A percentile compares a stretch with the other conserved stretches of the same genome.
These are phyloP conservation scores for Fusarium caatingaense DNA, from an alignment of 2,329 filamentous ascomycete species.

Conservation along the genomic window DNA sequence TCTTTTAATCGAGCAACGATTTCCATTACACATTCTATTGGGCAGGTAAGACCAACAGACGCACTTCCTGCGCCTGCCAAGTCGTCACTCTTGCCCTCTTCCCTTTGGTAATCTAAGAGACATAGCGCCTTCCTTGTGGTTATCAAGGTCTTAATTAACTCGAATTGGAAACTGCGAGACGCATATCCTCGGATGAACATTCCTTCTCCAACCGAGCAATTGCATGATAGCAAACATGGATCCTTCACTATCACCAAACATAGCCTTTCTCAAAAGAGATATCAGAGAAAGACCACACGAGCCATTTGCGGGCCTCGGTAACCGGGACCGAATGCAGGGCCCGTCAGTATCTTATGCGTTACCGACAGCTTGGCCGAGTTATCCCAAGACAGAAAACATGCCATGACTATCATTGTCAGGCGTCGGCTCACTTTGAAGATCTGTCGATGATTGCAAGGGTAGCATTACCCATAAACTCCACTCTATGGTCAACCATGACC, in stretches of 20 bases:
- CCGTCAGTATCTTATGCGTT: background rate
- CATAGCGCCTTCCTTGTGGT: background rate
- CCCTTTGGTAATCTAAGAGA: background rate
- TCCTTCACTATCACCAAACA: background rate
- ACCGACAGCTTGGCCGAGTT: background rate
- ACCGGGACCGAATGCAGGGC: background rate
- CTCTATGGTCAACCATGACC: background rate
- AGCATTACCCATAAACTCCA: background rate
- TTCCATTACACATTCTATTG: slow-evolving; percentile 7
- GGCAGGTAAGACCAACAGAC: background rate
- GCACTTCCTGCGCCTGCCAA: background rate
- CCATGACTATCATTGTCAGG: background rate
- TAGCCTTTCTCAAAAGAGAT: background rate
- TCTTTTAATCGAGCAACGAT: slow-evolving; percentile 21
- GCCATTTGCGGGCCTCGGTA: background rate
- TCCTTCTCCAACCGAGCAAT: background rate
- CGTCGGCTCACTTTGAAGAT: background rate
- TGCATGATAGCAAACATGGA: background rate
- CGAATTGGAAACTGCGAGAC: background rate
- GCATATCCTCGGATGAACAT: background rate
- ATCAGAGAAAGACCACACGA: background rate
- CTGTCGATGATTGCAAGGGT: background rate
- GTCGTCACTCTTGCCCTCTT: background rate
- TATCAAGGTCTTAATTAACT: slow-evolving; percentile 1
- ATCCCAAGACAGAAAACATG: background rate